Percentiles rank a stretch among this genome's conserved stretches.
Conservation (phyloP, 1,139 yeast genomes). For the Blastobotrys petasosporus region DNA sequence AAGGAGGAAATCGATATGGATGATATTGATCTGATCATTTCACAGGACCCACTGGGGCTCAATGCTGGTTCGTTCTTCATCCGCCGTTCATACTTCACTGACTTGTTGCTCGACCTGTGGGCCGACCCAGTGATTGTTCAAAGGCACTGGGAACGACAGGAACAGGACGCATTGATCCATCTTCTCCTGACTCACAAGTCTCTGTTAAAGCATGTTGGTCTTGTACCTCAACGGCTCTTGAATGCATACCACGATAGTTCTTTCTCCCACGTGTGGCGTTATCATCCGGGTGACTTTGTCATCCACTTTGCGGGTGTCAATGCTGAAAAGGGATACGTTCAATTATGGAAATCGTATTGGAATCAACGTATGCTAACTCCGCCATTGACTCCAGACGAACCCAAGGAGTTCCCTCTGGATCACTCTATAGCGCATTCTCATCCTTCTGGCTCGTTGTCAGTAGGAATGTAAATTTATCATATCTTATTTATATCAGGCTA, state of each 20-base stretch:
- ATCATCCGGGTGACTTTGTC: constrained; percentile 25
- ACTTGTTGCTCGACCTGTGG: constrained; percentile 24
- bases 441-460: not conserved
- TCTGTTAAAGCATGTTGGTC: constrained; percentile 29
- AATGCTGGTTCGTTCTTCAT: constrained; percentile 37
- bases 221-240: constrained; percentile 33
- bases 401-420: no score
- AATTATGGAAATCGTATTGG: constrained; percentile 8
- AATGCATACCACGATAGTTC: constrained; percentile 28
- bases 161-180: constrained; percentile 26
- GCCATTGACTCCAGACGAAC: no score
- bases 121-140: constrained; percentile 17
- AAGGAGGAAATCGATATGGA: constrained; percentile 18
- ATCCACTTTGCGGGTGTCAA: constrained; percentile 28
- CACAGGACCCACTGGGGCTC: constrained; percentile 31
- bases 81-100: constrained; percentile 25
- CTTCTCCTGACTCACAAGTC: constrained; percentile 21
- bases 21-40: constrained; percentile 25
- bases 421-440: no score
- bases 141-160: constrained; percentile 18
- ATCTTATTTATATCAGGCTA: no score
- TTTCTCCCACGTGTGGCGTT: constrained; percentile 20
- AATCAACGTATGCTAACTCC: not conserved
- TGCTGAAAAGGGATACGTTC: constrained; percentile 1
- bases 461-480: not conserved